Conservation (phyloP, 441 rosid species). For the Mallotus repandus region DNA sequence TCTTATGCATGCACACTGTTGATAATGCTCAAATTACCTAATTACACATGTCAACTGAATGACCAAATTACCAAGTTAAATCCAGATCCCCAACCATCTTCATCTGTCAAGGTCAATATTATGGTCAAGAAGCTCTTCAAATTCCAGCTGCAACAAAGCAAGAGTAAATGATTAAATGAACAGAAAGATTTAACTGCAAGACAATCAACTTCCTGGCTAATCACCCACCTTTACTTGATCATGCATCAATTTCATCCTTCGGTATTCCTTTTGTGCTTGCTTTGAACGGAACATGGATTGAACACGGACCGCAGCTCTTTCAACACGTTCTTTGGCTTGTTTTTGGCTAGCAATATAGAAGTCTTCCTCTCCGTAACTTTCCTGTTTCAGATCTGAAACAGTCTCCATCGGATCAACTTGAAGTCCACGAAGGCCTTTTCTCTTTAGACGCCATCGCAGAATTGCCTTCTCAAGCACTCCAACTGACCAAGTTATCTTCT, state of each 20-base stretch:
- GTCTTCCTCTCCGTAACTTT: conserved; percentile 64
- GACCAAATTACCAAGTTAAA: not conserved
- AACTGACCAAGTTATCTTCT: conserved; percentile 88
- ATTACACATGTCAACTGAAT: not conserved
- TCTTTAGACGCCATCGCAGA: conserved; percentile 91
- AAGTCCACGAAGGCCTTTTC: conserved; percentile 93
- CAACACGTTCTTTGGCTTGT: conserved; percentile 93
- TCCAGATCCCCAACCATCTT: conserved; percentile 6
- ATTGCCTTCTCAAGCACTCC: conserved; percentile 93
- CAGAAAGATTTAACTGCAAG: not conserved
- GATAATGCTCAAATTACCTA: not conserved
- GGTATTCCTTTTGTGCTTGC: conserved; percentile 89
- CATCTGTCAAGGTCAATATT: conserved; percentile 30
- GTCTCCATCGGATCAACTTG: conserved; percentile 40
- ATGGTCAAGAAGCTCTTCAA: conserved; percentile 28
- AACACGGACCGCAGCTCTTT: conserved; percentile 78
- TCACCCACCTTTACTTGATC: conserved; percentile 64
- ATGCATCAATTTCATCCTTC: conserved; percentile 75
- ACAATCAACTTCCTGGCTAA: conserved; percentile 10
- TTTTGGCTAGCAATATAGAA: conserved; percentile 71
- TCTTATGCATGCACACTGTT: not conserved
- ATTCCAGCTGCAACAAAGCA: conserved; percentile 53
- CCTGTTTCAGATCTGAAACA: conserved; percentile 30
- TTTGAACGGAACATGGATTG: conserved; percentile 98
- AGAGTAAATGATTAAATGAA: not conserved